Conservation (phyloP, 495 filamentous ascomycete species). For the Penicillium soppii region DNA sequence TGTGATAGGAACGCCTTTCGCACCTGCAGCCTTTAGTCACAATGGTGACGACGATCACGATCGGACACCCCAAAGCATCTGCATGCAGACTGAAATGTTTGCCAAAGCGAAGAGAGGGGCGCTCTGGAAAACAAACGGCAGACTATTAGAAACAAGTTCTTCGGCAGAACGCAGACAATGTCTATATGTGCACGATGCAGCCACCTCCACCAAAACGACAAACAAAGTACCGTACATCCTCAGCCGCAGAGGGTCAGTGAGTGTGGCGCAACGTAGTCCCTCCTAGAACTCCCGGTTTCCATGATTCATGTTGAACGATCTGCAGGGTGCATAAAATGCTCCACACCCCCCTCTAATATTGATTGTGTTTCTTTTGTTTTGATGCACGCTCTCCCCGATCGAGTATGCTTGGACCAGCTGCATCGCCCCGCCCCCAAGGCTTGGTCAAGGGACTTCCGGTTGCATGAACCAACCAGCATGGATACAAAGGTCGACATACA, state of each 20-base stretch:
- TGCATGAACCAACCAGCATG: conserved; percentile 3
- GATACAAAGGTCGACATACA: background rate
- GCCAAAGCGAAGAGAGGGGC: background rate
- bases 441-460: background rate
- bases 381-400: background rate
- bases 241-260: conserved; percentile 5
- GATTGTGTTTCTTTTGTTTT: background rate
- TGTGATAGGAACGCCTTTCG: conserved; percentile 16
- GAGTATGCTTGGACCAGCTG: background rate
- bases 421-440: background rate
- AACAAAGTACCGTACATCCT: conserved; percentile 13
- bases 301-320: conserved; percentile 2
- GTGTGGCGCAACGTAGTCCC: conserved; percentile 20
- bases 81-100: background rate
- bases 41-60: background rate
- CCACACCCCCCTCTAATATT: background rate
- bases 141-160: background rate
- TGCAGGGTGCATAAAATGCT: background rate
- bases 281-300: conserved; percentile 1
- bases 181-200: conserved; percentile 6
- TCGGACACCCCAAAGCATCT: background rate
- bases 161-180: background rate
- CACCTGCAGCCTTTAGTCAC: conserved; percentile 12
- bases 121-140: background rate
- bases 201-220: background rate